These are phyloP conservation scores for Infundibulicybe gibba DNA, from an alignment of 768 basidiomycete species.

Conservation along the genomic window DNA sequence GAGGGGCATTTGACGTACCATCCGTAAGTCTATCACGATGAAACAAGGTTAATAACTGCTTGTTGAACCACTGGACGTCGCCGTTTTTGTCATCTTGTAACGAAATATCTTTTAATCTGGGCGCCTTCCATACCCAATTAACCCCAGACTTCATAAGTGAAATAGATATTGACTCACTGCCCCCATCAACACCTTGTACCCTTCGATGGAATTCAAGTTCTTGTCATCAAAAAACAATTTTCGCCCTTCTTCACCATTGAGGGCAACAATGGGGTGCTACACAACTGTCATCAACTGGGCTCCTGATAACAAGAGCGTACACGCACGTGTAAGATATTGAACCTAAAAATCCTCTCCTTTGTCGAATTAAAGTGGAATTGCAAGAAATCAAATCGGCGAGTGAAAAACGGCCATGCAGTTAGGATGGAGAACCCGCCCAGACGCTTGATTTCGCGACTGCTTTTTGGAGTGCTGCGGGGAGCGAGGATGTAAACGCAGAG, in stretches of 20 bases:
- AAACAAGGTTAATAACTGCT: neutral
- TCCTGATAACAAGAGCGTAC: neutral
- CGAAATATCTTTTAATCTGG: too few relatives aligned
- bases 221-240: constrained; percentile 25
- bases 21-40: neutral
- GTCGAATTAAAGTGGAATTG: constrained; percentile 16
- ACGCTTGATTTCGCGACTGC: neutral
- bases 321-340: constrained; percentile 24
- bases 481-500: too few relatives aligned
- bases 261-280: constrained; percentile 4
- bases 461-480: too few relatives aligned
- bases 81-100: too few relatives aligned
- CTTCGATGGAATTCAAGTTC: constrained; percentile 22
- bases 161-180: constrained; percentile 9
- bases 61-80: neutral
- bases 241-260: constrained; percentile 17
- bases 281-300: neutral
- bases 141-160: too few relatives aligned
- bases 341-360: constrained; percentile 20
- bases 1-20: neutral
- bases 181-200: constrained; percentile 28
- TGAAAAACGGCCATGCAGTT: constrained; percentile 27
- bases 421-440: constrained; percentile 21
- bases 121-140: too few relatives aligned
- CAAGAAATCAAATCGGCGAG: constrained; percentile 24